Conservation (phyloP, 2,329 filamentous ascomycete species). For the Cladosporium sp. region DNA sequence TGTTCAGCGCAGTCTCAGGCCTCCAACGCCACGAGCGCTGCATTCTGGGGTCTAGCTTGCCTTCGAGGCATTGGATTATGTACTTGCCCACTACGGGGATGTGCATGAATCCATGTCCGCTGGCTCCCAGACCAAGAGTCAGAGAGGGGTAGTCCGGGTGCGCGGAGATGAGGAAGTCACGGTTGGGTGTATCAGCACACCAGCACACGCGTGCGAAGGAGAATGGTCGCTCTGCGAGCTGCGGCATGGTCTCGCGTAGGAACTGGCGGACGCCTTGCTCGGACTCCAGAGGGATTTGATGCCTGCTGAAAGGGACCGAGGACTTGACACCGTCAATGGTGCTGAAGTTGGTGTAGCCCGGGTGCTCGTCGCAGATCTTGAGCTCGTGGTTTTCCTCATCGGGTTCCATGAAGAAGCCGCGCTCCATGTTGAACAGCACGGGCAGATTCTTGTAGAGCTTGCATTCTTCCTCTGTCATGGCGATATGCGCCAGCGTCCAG, state of each 20-base stretch:
- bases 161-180: constrained; percentile 55
- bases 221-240: constrained; percentile 53
- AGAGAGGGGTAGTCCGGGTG: constrained; percentile 50
- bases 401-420: constrained; percentile 55
- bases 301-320: constrained; percentile 47
- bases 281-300: constrained; percentile 52
- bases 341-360: constrained; percentile 57
- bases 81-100: constrained; percentile 55
- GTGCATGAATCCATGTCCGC: constrained; percentile 57
- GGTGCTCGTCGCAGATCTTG: constrained; percentile 59
- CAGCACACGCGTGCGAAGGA: constrained; percentile 58
- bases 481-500: constrained; percentile 57
- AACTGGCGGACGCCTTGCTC: constrained; percentile 53
- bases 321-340: constrained; percentile 35
- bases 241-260: constrained; percentile 55
- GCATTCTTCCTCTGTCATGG: constrained; percentile 50
- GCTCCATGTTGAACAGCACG: constrained; percentile 53
- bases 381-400: constrained; percentile 50
- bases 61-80: constrained; percentile 53
- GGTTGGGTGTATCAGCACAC: constrained; percentile 59
- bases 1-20: constrained; percentile 51
- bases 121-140: constrained; percentile 54
- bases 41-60: constrained; percentile 46
- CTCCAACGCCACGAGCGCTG: constrained; percentile 53
- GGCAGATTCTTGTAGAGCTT: constrained; percentile 51